A percentile compares a stretch with the other conserved stretches of the same genome.
Evolutionary conservation across 2,329 filamentous ascomycete species (phyloP).

Genomic region (Aureobasidium melanogenum): DNA sequence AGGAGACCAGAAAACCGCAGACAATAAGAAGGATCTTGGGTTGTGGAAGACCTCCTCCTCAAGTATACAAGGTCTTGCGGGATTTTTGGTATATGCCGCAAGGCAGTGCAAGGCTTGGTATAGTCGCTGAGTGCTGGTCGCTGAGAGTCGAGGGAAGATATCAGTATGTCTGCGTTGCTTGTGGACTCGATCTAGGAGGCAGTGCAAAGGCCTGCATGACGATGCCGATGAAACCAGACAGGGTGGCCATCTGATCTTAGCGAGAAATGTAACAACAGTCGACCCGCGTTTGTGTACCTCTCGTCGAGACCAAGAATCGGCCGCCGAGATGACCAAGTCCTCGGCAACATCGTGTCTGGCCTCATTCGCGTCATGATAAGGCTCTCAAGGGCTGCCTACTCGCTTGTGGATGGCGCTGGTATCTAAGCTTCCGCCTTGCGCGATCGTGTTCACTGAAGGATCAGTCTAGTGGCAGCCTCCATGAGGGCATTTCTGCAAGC

Average conservation of each 20-base stretch:
- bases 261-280: neutral
- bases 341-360: neutral
- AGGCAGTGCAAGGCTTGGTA: conserved; percentile 4
- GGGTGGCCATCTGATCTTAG: neutral
- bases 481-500: neutral
- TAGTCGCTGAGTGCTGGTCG: neutral
- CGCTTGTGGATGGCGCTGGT: neutral
- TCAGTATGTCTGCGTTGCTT: neutral
- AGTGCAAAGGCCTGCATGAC: neutral
- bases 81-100: conserved; percentile 6
- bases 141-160: neutral
- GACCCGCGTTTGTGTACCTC: neutral
- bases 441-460: neutral
- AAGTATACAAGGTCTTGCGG: neutral
- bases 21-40: neutral
- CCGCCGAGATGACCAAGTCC: neutral
- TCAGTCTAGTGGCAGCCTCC: neutral
- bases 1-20: neutral
- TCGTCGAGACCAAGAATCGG: neutral
- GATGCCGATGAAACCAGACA: neutral
- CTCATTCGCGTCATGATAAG: neutral
- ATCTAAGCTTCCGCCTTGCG: neutral
- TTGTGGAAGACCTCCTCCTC: neutral
- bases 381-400: neutral
- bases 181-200: neutral